Evolutionary conservation across 2,329 filamentous ascomycete genomes (phyloP).

Genomic region (Allantophomopsis cytisporea): DNA sequence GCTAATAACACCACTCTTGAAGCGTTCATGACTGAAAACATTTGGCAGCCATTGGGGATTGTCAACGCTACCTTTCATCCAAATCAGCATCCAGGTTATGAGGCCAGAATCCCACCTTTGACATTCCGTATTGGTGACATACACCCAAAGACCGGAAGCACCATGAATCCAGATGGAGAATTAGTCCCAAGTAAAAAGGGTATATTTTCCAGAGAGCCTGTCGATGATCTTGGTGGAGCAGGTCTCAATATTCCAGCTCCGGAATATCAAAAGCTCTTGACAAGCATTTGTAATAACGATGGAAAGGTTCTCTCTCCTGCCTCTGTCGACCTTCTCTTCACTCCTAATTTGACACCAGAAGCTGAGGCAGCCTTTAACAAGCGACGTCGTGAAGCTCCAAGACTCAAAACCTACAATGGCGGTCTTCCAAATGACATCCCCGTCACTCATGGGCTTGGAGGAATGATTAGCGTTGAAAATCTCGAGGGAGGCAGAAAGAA

Average conservation of each 20-base stretch:
- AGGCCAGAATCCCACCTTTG: too few species aligned
- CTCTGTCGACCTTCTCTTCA: slow-evolving; percentile 30
- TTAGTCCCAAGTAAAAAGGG: neutral
- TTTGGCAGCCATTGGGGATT: slow-evolving; percentile 12
- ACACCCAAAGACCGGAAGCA: slow-evolving; percentile 15
- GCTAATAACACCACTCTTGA: slow-evolving; percentile 7
- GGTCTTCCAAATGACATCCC: slow-evolving; percentile 20
- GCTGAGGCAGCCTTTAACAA: slow-evolving; percentile 11
- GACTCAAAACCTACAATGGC: slow-evolving; percentile 9
- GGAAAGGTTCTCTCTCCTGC: slow-evolving; percentile 27
- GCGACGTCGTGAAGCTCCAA: slow-evolving; percentile 4
- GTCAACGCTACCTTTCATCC: slow-evolving; percentile 9
- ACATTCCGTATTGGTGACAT: too few species aligned
- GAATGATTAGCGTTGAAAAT: slow-evolving; percentile 25
- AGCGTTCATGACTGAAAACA: slow-evolving; percentile 8
- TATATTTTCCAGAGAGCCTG: neutral
- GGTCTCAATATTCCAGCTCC: neutral
- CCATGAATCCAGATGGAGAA: neutral
- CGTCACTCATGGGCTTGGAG: slow-evolving; percentile 25
- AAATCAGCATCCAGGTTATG: too few species aligned
- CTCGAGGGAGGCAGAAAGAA: slow-evolving; percentile 21
- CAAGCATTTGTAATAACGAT: slow-evolving; percentile 29
- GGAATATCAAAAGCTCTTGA: neutral
- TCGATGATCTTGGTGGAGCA: neutral
- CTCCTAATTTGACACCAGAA: slow-evolving; percentile 25